Base-by-base conservation (phyloP, 805 yeast species). In the Dipodascus albidus region DNA sequence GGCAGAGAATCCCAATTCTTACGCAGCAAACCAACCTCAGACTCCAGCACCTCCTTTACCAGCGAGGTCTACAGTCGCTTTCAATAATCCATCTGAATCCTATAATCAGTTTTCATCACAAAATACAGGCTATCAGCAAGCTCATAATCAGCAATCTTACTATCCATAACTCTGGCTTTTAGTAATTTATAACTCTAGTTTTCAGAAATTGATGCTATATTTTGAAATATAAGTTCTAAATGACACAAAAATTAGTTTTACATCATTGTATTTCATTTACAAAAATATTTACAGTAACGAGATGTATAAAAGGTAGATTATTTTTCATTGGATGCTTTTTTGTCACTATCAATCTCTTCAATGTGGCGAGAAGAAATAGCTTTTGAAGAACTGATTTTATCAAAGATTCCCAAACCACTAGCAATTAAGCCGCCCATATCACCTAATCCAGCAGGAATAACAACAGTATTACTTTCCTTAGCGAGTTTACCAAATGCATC, bases 401-500 rank as follows among this genome's bases (percentile, higher is more conserved):
- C 77, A 67, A 77, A 84, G 58, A 87, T 83, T 48, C 85, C 78
- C 77, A 86, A 67, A 0, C 95, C 95, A 56, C 85, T 75, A 33
- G 89, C 87, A 69, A 87, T 82, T 72, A 83, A 76, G 23, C 80
- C 74, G 50, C 90, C 82, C 65, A 87, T 70, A 62, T 87, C 89
- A 58, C 85, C 83, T 65, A 87, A 68, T 53, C 82, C 83, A 9
- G 88, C 77, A 15, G 96, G 96, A 23, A 87, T 75, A 38, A 87
- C 82, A 17, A 87, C 75, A 0, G 93, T 84, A 63, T 85, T 87
- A 31, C 83, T 70, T 66, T 85, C 91, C 71, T 87, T 86, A 23
- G 95, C 95, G 61, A 87, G 73, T 61, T 86, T 82, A 50, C 85
- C 83, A 64, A 87, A 87, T 31, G 91, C 87, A 52, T 81, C 85